These are phyloP conservation scores for Tritrichomonas foetus DNA, from an alignment of 208 protist genomes.

Conservation along the genomic window DNA sequence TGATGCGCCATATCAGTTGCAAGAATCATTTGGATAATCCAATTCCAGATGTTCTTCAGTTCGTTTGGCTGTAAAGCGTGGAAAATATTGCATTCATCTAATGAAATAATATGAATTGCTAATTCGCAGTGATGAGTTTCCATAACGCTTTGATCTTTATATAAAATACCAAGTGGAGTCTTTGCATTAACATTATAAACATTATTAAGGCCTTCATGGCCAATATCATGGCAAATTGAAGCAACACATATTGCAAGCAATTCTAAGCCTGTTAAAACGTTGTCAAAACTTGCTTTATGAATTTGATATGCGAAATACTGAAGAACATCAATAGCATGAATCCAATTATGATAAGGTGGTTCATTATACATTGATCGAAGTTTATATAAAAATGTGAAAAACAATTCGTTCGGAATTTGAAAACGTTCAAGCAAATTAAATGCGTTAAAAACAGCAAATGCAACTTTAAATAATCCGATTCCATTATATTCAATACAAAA, in stretches of 20 bases:
- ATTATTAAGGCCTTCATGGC: slow-evolving; percentile 90
- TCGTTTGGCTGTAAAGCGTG: slow-evolving; percentile 42
- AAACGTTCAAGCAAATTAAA: slow-evolving; percentile 43
- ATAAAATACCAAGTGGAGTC: slow-evolving; percentile 71
- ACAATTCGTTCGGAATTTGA: neutral
- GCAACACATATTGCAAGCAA: slow-evolving; percentile 73
- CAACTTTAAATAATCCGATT: slow-evolving; percentile 27
- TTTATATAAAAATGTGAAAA: slow-evolving; percentile 42
- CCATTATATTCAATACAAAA: slow-evolving; percentile 9
- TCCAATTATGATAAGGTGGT: slow-evolving; percentile 68
- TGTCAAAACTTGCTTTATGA: slow-evolving; percentile 57
- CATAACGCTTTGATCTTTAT: slow-evolving; percentile 62
- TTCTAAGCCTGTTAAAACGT: slow-evolving; percentile 64
- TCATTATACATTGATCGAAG: slow-evolving; percentile 45
- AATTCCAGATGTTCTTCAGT: slow-evolving; percentile 48
- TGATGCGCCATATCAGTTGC: slow-evolving; percentile 61
- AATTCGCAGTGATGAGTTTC: slow-evolving; percentile 61
- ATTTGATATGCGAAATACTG: slow-evolving; percentile 58
- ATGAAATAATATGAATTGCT: slow-evolving; percentile 46
- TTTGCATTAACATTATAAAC: slow-evolving; percentile 81
- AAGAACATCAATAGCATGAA: slow-evolving; percentile 64
- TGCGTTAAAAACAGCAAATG: slow-evolving; percentile 31
- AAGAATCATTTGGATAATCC: slow-evolving; percentile 56
- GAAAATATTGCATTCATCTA: slow-evolving; percentile 50
- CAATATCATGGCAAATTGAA: slow-evolving; percentile 85